Evolutionary conservation across 345 rosid genomes (phyloP).

Genomic region (Eucalyptus viminalis): DNA sequence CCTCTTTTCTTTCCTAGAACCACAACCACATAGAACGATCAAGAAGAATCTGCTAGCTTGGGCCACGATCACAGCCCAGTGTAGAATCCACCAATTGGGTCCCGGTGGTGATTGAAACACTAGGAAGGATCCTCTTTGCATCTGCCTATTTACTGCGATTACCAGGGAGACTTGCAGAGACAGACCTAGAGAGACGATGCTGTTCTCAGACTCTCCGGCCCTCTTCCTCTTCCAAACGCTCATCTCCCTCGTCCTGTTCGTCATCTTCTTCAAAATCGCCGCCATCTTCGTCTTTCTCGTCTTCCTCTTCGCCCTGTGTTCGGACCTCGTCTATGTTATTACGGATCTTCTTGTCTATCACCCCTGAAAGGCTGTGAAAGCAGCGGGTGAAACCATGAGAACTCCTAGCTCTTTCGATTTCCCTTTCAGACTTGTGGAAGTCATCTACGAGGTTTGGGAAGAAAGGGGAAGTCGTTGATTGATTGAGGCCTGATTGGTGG

Average conservation of each 20-base stretch:
- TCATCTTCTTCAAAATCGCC: slow-evolving; percentile 1
- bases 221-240: slow-evolving; percentile 11
- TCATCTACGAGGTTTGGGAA: not conserved
- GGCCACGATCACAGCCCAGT: not conserved
- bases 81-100: not conserved
- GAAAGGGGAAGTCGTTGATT: not conserved
- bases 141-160: not conserved
- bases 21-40: not conserved
- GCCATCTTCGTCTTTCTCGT: slow-evolving; percentile 2
- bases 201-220: slow-evolving; percentile 1
- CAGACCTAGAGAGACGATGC: not conserved
- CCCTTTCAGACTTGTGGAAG: not conserved
- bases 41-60: not conserved
- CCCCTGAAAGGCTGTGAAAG: not conserved
- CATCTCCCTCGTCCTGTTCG: slow-evolving; percentile 1
- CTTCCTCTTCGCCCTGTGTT: slow-evolving; percentile 17
- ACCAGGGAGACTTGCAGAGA: not conserved
- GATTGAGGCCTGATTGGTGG: not conserved
- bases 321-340: slow-evolving; percentile 12
- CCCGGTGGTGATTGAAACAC: not conserved
- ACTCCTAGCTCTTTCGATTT: not conserved
- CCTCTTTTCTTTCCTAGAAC: not conserved
- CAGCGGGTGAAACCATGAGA: not conserved
- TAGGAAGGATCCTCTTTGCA: rapidly evolving
- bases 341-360: not conserved